Evolutionary conservation across 140 eudicot species (phyloP).

Genomic region (Stevia rebaudiana): DNA sequence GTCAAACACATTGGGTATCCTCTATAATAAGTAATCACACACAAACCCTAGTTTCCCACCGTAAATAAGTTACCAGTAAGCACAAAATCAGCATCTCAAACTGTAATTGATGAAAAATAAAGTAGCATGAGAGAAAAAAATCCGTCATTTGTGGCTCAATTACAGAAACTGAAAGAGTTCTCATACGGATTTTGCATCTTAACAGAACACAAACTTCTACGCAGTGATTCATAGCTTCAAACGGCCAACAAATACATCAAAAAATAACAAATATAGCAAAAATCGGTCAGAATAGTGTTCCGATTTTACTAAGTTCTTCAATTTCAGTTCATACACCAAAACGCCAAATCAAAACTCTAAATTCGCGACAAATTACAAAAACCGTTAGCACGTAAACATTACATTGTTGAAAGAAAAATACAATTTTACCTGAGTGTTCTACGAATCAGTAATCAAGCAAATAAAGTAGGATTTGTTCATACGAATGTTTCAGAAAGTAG

Average conservation of each 20-base stretch:
- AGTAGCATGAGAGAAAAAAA: background rate
- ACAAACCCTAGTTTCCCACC: conserved; percentile 18
- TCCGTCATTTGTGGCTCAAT: background rate
- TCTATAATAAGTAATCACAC: background rate
- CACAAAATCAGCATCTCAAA: conserved; percentile 10
- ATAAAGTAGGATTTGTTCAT: background rate
- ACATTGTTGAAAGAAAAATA: background rate
- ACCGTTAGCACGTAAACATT: background rate
- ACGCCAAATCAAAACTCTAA: background rate
- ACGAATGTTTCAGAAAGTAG: conserved; percentile 3
- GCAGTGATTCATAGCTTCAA: background rate
- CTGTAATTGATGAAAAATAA: background rate
- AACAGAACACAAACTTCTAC: background rate
- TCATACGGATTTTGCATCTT: background rate
- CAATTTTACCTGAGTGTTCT: background rate
- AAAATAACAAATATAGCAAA: background rate
- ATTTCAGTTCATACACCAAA: background rate
- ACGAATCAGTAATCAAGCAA: background rate
- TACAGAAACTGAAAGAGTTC: background rate
- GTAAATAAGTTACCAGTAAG: background rate
- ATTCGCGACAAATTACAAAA: background rate
- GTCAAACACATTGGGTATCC: background rate
- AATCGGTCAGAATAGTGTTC: background rate
- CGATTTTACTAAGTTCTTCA: background rate
- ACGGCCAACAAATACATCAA: background rate